phyloP scores from a whole-genome alignment of 352 stramenopile species.

The Salisapilia sapeloensis region DNA sequence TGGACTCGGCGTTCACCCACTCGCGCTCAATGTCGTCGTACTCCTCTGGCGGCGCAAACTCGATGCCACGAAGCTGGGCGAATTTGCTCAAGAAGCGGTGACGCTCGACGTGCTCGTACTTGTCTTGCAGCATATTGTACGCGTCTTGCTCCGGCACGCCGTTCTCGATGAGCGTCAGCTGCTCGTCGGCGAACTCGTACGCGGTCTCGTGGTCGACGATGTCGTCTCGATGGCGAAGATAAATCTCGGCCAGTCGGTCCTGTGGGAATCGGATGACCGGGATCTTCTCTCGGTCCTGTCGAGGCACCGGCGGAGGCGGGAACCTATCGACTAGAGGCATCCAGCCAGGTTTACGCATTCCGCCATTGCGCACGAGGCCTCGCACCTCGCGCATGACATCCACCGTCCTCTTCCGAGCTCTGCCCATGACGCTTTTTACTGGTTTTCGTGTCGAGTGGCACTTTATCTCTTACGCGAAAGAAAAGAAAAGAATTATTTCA shows the following conservation, averaged over 20 bases:
- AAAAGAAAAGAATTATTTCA: too few relatives aligned
- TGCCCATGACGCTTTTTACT: slow-evolving; percentile 30
- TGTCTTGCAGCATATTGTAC: slow-evolving; percentile 62
- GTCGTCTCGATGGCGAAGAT: slow-evolving; percentile 54
- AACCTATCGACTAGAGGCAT: slow-evolving; percentile 60
- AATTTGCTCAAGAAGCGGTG: slow-evolving; percentile 77
- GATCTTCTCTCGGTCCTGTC: slow-evolving; percentile 53
- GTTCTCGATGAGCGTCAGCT: slow-evolving; percentile 73
- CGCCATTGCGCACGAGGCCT: slow-evolving; percentile 58
- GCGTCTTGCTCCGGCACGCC: slow-evolving; percentile 64
- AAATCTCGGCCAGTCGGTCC: slow-evolving; percentile 67
- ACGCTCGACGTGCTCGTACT: slow-evolving; percentile 70
- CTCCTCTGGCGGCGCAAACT: slow-evolving; percentile 58
- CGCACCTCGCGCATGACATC: slow-evolving; percentile 69
- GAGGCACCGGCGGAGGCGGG: slow-evolving; percentile 51
- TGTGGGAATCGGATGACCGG: slow-evolving; percentile 72
- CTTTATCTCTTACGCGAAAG: too few relatives aligned
- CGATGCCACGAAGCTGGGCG: slow-evolving; percentile 53
- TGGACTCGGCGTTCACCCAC: slow-evolving; percentile 65
- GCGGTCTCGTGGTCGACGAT: slow-evolving; percentile 61
- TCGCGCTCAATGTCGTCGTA: slow-evolving; percentile 70
- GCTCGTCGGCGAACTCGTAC: slow-evolving; percentile 77
- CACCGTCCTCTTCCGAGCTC: slow-evolving; percentile 55
- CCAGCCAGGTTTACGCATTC: slow-evolving; percentile 55
- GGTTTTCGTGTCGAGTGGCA: too few relatives aligned